Percentiles rank a stretch among this genome's conserved stretches.
phyloP scores from a whole-genome alignment of 2,329 filamentous ascomycete genomes.

The Fusarium pininemorale region DNA sequence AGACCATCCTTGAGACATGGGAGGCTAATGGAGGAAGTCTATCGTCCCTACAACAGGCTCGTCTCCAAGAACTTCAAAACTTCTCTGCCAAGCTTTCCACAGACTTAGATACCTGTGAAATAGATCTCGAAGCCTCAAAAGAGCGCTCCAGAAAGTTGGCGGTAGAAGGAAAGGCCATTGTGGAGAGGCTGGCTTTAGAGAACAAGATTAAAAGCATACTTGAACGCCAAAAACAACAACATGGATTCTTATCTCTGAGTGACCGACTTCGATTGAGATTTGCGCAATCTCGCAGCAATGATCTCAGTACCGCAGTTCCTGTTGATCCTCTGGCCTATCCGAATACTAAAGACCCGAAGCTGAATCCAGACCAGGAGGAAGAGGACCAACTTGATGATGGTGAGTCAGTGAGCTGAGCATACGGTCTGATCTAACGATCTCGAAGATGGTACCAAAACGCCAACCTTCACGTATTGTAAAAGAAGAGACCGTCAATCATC shows the following conservation, averaged over 20 bases:
- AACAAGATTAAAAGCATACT: neutral
- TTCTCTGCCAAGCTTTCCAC: neutral
- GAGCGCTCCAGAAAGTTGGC: neutral
- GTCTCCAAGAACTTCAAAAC: neutral
- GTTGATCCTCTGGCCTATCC: neutral
- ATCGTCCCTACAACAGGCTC: neutral
- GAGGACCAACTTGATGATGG: neutral
- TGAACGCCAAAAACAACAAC: neutral
- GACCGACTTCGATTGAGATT: neutral
- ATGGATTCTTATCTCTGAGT: neutral
- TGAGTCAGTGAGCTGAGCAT: neutral
- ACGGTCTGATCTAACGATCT: accelerated
- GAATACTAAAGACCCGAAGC: neutral
- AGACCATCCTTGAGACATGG: neutral
- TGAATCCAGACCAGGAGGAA: too few species aligned
- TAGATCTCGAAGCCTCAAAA: neutral
- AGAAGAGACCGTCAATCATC: neutral
- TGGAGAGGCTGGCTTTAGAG: neutral
- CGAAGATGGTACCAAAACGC: neutral
- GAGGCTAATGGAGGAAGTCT: neutral
- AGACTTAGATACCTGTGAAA: neutral
- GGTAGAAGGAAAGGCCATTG: accelerated
- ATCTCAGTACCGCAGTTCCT: accelerated
- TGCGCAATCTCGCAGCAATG: neutral
- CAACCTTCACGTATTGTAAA: accelerated